These are phyloP conservation scores for Tanacetum coccineum DNA, from an alignment of 129 eudicot genomes.

Conservation along the genomic window DNA sequence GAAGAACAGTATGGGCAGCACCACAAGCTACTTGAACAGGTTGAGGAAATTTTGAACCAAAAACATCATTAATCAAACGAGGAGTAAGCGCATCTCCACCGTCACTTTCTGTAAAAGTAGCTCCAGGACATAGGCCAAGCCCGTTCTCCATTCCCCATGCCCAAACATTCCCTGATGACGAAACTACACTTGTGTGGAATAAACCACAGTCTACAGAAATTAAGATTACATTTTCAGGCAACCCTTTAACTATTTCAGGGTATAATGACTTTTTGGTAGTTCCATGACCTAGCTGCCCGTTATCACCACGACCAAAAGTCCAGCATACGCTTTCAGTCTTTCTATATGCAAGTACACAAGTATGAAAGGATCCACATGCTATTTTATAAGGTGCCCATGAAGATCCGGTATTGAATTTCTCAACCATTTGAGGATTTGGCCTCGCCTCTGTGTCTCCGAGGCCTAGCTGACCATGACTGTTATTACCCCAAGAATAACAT, in stretches of 20 bases:
- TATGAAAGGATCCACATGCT: conserved; percentile 39
- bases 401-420: conserved; percentile 32
- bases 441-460: conserved; percentile 73
- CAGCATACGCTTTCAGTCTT: conserved; percentile 27
- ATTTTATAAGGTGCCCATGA: conserved; percentile 31
- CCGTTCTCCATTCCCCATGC: conserved; percentile 99
- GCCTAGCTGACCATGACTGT: conserved; percentile 82
- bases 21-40: conserved; percentile 78
- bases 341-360: conserved; percentile 30
- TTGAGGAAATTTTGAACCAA: conserved; percentile 40
- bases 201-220: conserved; percentile 79
- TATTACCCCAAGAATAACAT: conserved; percentile 89
- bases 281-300: conserved; percentile 36
- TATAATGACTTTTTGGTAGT: conserved; percentile 25
- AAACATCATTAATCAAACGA: conserved; percentile 31
- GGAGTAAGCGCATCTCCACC: conserved; percentile 85
- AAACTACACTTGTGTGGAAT: conserved; percentile 82
- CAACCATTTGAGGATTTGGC: conserved; percentile 50
- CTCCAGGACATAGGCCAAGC: conserved; percentile 86
- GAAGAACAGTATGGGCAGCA: conserved; percentile 88
- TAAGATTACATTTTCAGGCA: conserved; percentile 29
- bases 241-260: conserved; percentile 25
- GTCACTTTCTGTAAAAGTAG: conserved; percentile 55
- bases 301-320: conserved; percentile 36
- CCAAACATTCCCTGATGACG: conserved; percentile 84